Base-by-base conservation (phyloP, 768 basidiomycete genomes). In the Hygrophorus russula region DNA sequence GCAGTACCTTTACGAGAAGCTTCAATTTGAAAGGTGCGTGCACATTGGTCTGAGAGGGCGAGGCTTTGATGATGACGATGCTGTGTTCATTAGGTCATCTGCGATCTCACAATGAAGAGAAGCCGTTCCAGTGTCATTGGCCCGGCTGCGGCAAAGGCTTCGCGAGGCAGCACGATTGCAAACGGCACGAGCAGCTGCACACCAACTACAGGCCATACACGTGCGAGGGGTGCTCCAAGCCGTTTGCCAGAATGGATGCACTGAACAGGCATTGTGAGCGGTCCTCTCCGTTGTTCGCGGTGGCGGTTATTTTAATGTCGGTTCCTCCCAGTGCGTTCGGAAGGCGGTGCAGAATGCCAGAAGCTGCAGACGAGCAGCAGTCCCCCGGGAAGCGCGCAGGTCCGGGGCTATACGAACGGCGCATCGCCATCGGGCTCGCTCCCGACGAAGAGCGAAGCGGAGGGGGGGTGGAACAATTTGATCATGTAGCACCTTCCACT, bases 61-160 rank as follows among this genome's bases (percentile, higher is more conserved):
- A 24, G 24, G n/a, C n/a, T n/a, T n/a, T n/a, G n/a, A 30, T 27
- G 17, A n/a, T 19, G 32, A 14, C 55, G 29, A 49, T 48, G 13
- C 42, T 32, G 45, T 36, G 27, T 31, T 46, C 32, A 45, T 45
- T 37, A 85, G 82, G 93, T n/a, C 93, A 97, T 56, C 71, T 96
- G 53, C 84, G 93, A 33, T 90, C 87, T 11, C 93, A 96, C 54
- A 91, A 86, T 47, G 92, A 93, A 59, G 90, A 94, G 62, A 82
- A 90, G 49, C 92, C 92, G 27, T 97, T 91, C 71, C 78, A 83
- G 59, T 97, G 92, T 65, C 82, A 86, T 54, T 94, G 90, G 81
- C 88, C 89, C 1, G 91, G 89, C 17, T 97, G 92, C 56, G 82
- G 80, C 19, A 94, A 96, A 63, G 89, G 92, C 17, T 93, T 96